Base-by-base conservation (phyloP, 192 early-diverging fungal genomes). In the Neocallimastix lanati region DNA sequence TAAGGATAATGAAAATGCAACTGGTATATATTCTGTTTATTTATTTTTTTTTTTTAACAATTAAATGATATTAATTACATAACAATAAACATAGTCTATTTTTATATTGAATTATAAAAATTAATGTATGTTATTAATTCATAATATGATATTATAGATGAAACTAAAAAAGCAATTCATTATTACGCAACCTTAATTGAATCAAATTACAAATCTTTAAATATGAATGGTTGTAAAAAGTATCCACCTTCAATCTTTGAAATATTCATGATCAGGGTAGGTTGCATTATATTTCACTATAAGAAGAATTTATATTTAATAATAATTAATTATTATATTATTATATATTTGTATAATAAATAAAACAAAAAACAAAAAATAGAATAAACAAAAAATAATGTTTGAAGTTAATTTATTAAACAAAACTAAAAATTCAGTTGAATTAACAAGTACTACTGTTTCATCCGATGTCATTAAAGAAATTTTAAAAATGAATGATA, bases 391-490 rank as follows among this genome's bases (percentile, higher is more conserved):
- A 67, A 67, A 67, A n/a, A 67, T 67, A 7, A 9, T 9, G 9
- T 67, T 67, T n/a, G 50, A 67, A n/a, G 50, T 67, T n/a, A 67
- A 67, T 67, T 16, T 67, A 21, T 11, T 67, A 9, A 67, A 67
- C 9, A 67, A 67, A 67, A 9, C 50, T 67, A 67, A 67, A n/a
- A 67, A 67, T 67, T 21, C 50, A 9, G 50, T 67, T 67, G 50
- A 67, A 67, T 67, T 67, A 67, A 9, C 21, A 9, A 67, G 25
- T n/a, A n/a, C 50, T 11, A 25, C 50, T 0, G 9, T 11, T 11
- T 67, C 88, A 1, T 82, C 81, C 13, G 86, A 89, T 78, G 84
- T 88, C 36, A 85, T 89, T 16, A 86, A 87, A 82, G 84, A 89
- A 29, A 82, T 89, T 21, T 81, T 84, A 16, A 80, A 79, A 35